These are phyloP conservation scores for Hanseniaspora meyeri DNA, from an alignment of 805 yeast genomes.

Conservation along the genomic window DNA sequence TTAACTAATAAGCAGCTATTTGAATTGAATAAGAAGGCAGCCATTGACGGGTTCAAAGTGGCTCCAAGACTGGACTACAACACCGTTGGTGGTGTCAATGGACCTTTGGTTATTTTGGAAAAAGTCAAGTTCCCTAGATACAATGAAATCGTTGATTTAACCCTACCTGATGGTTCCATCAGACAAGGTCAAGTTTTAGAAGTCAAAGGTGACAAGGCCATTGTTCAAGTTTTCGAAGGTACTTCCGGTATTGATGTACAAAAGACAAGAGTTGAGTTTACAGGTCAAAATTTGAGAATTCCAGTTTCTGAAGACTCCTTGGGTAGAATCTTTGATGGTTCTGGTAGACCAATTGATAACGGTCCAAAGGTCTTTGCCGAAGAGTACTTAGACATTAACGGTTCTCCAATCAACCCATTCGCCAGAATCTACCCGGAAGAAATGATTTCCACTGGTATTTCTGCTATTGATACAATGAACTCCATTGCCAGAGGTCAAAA, in stretches of 20 bases:
- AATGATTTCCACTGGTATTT: slow-evolving; percentile 98
- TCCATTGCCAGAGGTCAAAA: slow-evolving; percentile 99
- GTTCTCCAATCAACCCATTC: slow-evolving; percentile 95
- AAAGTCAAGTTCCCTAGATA: slow-evolving; percentile 80
- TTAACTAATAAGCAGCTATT: slow-evolving; percentile 32
- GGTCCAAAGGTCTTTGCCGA: slow-evolving; percentile 98
- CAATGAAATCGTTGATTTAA: slow-evolving; percentile 92
- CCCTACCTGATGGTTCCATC: slow-evolving; percentile 85
- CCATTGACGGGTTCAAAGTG: slow-evolving; percentile 77
- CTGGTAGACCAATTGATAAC: slow-evolving; percentile 95
- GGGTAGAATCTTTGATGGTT: slow-evolving; percentile 97
- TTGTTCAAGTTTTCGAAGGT: slow-evolving; percentile 98
- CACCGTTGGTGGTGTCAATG: slow-evolving; percentile 97
- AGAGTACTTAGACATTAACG: slow-evolving; percentile 95
- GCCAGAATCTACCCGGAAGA: slow-evolving; percentile 99
- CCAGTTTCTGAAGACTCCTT: slow-evolving; percentile 94
- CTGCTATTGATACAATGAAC: slow-evolving; percentile 98
- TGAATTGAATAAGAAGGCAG: slow-evolving; percentile 85
- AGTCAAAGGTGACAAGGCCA: slow-evolving; percentile 92
- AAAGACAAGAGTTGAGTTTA: slow-evolving; percentile 92
- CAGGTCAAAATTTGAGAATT: slow-evolving; percentile 85
- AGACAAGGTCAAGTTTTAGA: slow-evolving; percentile 98
- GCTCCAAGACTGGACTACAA: slow-evolving; percentile 87
- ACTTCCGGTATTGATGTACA: slow-evolving; percentile 97
- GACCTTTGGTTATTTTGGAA: slow-evolving; percentile 87